Base-by-base conservation (phyloP, 495 filamentous ascomycete genomes). In the Penicillium simplicissimum region DNA sequence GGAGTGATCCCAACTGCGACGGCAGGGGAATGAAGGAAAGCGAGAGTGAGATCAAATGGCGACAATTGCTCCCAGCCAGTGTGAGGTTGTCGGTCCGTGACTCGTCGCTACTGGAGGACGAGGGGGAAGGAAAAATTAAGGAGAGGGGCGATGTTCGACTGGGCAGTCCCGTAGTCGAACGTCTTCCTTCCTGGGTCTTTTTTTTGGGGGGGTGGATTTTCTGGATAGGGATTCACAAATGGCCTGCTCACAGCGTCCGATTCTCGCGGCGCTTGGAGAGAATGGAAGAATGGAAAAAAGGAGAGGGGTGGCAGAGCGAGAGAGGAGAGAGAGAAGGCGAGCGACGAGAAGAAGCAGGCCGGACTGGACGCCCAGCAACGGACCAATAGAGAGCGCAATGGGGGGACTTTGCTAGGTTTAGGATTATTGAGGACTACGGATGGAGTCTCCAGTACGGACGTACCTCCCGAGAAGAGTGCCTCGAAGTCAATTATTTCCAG, bases 221-320 rank as follows among this genome's bases (percentile, higher is more conserved):
- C 57, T 13, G 25, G 61, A 21, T 9, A n/a, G 49, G 64, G 67
- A 67, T 72, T 68, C 61, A 53, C 58, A 73, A 76, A 71, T 53
- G 52, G 66, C 74, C 76, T 76, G 76, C 74, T 77, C 74, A 76
- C 74, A 74, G 71, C 71, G 71, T 76, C 74, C 76, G 67, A 64
- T 74, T 69, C 58, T 63, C 59, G 74, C 74, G 74, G 74, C 73
- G 72, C 73, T 71, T 76, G 66, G 67, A 74, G 70, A 65, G 60
- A 67, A 68, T 61, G 55, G 42, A 65, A 33, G 56, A 62, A 40
- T 64, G 51, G 62, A 64, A 61, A 65, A 67, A 65, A 38, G 57
- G 60, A 52, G 42, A 60, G 58, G 64, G 55, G 52, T 53, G 59
- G 62, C 28, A 40, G 55, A 49, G 59, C 62, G 63, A 52, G 52